Evolutionary conservation across 2,329 filamentous ascomycete species (phyloP).

Genomic region (Pseudogymnoascus sp.): DNA sequence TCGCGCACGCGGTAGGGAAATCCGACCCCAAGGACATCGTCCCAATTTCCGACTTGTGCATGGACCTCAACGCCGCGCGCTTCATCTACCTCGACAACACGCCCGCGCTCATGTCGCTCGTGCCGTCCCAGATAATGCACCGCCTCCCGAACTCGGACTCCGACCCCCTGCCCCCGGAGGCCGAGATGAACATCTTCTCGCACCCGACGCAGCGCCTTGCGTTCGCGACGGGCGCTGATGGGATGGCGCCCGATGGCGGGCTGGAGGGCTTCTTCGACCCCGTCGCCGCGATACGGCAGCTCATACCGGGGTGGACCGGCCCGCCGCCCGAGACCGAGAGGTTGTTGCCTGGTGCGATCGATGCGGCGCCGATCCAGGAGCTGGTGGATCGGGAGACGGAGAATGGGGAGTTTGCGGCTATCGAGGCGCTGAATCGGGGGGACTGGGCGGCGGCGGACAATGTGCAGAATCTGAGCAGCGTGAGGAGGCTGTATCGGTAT

Average conservation of each 20-base stretch:
- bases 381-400: neutral
- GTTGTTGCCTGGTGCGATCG: neutral
- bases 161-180: constrained; percentile 27
- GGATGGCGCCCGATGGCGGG: constrained; percentile 8
- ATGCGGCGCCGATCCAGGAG: neutral
- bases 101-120: constrained; percentile 25
- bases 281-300: constrained; percentile 20
- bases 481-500: constrained; percentile 2
- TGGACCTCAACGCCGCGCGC: constrained; percentile 26
- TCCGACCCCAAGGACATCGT: constrained; percentile 5
- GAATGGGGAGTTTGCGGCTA: constrained; percentile 1
- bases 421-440: neutral
- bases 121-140: constrained; percentile 23
- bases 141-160: constrained; percentile 27
- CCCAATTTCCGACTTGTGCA: neutral
- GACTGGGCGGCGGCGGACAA: constrained; percentile 19
- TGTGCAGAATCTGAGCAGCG: neutral
- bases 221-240: constrained; percentile 9
- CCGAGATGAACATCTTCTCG: constrained; percentile 21
- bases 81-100: constrained; percentile 28
- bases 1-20: constrained; percentile 39
- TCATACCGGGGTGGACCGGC: constrained; percentile 15
- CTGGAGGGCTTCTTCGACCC: constrained; percentile 17
- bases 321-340: neutral
- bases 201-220: constrained; percentile 19